phyloP scores from a whole-genome alignment of 1,284 basidiomycete species.

The Ceratobasidium sp. region DNA sequence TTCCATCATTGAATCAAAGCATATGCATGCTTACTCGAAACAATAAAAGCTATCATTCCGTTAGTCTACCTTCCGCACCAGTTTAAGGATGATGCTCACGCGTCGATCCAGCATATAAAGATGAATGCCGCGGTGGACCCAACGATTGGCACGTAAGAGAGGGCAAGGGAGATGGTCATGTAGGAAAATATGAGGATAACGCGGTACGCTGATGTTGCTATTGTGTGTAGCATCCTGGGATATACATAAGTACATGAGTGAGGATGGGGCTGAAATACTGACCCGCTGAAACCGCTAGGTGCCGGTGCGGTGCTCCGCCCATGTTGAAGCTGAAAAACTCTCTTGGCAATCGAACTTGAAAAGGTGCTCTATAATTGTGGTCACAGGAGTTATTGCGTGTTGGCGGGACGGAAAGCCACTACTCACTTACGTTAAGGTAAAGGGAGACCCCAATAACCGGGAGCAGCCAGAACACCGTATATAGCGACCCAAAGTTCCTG shows the following conservation, averaged over 20 bases:
- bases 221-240: constrained; percentile 61
- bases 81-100: constrained; percentile 60
- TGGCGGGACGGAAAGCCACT: neutral
- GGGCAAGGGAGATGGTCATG: constrained; percentile 67
- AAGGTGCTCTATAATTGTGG: constrained; percentile 63
- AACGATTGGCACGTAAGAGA: constrained; percentile 67
- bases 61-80: constrained; percentile 17
- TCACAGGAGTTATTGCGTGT: constrained; percentile 3
- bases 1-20: neutral
- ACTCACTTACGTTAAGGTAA: constrained; percentile 71
- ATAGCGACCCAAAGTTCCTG: constrained; percentile 73
- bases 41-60: constrained; percentile 72
- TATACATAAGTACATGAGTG: neutral
- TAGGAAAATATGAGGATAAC: constrained; percentile 80
- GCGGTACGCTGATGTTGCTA: constrained; percentile 79
- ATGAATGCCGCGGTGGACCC: constrained; percentile 66
- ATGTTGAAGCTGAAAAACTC: constrained; percentile 69
- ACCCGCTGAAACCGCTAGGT: constrained; percentile 64
- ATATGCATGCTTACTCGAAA: constrained; percentile 68
- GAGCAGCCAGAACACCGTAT: constrained; percentile 74
- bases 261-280: neutral
- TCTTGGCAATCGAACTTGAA: constrained; percentile 73
- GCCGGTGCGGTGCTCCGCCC: constrained; percentile 61
- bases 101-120: constrained; percentile 82
- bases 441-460: constrained; percentile 73